Evolutionary conservation across 2,329 filamentous ascomycete species (phyloP).

Genomic region (Calonectria pseudoturangicola): DNA sequence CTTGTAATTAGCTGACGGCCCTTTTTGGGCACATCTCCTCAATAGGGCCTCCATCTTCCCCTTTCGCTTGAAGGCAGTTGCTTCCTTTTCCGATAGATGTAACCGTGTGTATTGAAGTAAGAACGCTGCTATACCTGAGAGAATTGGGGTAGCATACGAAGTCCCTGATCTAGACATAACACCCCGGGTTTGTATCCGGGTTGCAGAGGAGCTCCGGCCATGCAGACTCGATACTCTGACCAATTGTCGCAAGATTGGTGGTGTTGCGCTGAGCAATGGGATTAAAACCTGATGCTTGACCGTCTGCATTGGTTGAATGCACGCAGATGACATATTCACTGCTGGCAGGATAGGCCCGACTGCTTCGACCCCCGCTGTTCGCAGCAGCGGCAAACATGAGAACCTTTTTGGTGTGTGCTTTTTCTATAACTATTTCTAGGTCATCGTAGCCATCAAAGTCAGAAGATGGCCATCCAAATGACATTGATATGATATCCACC

Average conservation of each 20-base stretch:
- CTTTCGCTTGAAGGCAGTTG: constrained; percentile 8
- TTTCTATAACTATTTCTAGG: constrained; percentile 5
- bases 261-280: constrained; percentile 27
- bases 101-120: constrained; percentile 29
- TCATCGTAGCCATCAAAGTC: constrained; percentile 19
- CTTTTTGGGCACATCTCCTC: constrained; percentile 18
- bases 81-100: constrained; percentile 5
- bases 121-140: constrained; percentile 27
- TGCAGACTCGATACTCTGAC: constrained; percentile 34
- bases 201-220: constrained; percentile 37
- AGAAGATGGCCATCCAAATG: constrained; percentile 42
- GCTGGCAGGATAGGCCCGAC: constrained; percentile 39
- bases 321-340: constrained; percentile 38
- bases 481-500: constrained; percentile 51
- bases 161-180: constrained; percentile 27
- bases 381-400: constrained; percentile 41
- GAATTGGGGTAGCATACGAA: constrained; percentile 38
- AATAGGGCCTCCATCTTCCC: constrained; percentile 35
- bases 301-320: constrained; percentile 39
- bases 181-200: background rate
- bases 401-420: background rate
- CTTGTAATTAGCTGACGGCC: background rate
- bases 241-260: constrained; percentile 35
- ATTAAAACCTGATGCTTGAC: constrained; percentile 32
- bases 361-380: constrained; percentile 30